phyloP scores from a whole-genome alignment of 306 rosid genomes.

The Rosa persica region DNA sequence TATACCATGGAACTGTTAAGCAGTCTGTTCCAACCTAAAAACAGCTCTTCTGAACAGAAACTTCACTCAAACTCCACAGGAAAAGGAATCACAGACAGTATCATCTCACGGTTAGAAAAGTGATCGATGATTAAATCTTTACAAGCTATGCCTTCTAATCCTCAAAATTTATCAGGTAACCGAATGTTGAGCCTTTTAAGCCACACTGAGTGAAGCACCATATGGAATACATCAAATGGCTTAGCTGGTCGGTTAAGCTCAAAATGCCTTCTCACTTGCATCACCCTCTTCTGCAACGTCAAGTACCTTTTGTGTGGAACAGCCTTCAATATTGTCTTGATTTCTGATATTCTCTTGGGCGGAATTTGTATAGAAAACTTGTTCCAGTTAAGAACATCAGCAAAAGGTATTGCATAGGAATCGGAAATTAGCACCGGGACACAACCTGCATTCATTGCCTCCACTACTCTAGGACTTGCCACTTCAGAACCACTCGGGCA shows the following conservation, averaged over 20 bases:
- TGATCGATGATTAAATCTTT: background rate
- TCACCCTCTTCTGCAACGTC: slow-evolving; percentile 34
- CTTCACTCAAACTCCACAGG: background rate
- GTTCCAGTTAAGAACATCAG: slow-evolving; percentile 42
- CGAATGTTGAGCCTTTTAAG: slow-evolving; percentile 38
- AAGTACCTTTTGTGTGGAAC: slow-evolving; percentile 26
- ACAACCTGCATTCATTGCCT: slow-evolving; percentile 42
- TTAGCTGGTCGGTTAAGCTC: slow-evolving; percentile 41
- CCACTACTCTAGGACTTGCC: slow-evolving; percentile 46
- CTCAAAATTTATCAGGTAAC: slow-evolving; percentile 19
- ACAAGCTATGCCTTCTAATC: background rate
- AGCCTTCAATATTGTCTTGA: slow-evolving; percentile 28
- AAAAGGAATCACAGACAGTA: background rate
- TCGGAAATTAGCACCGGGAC: slow-evolving; percentile 41
- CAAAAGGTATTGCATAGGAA: slow-evolving; percentile 26
- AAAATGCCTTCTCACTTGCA: slow-evolving; percentile 38
- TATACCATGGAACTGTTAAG: background rate
- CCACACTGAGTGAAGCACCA: slow-evolving; percentile 44
- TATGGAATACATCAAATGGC: slow-evolving; percentile 37
- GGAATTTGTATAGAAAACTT: slow-evolving; percentile 33
- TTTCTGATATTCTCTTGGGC: slow-evolving; percentile 27
- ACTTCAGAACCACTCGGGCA: slow-evolving; percentile 51
- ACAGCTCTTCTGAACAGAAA: background rate
- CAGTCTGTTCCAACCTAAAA: background rate
- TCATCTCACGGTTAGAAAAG: background rate